Evolutionary conservation across 495 filamentous ascomycete genomes (phyloP).

Genomic region (Penicillium flavigenum): DNA sequence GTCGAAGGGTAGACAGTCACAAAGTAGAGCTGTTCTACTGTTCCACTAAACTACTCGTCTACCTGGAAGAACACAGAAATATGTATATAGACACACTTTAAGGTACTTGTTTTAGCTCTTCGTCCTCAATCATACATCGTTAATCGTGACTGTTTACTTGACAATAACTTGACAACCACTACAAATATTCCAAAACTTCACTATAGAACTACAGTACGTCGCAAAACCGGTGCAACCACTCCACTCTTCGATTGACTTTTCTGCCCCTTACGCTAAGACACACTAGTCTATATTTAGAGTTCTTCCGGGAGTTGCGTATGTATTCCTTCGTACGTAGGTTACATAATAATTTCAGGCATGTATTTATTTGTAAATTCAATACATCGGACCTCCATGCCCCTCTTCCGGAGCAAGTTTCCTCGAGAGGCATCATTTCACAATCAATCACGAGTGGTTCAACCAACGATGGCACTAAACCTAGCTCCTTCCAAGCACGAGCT

Average conservation of each 20-base stretch:
- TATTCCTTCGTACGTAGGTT: constrained; percentile 3
- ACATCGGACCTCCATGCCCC: constrained; percentile 9
- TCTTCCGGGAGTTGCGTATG: constrained; percentile 2
- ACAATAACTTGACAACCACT: no score
- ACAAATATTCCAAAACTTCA: no score
- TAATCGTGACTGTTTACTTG: no score
- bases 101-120: no score
- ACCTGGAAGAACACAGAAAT: no score
- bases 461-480: constrained; percentile 14
- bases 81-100: no score
- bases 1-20: no score
- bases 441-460: constrained; percentile 14
- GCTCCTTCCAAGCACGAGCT: constrained; percentile 15
- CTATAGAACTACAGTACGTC: not conserved
- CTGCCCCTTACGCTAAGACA: constrained; percentile 7
- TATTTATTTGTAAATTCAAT: constrained; percentile 10
- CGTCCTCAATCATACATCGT: no score
- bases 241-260: constrained; percentile 1
- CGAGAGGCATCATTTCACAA: constrained; percentile 8
- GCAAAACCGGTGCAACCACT: constrained; percentile 10
- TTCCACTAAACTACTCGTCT: no score
- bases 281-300: constrained; percentile 8
- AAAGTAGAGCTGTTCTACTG: no score
- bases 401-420: constrained; percentile 3
- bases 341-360: constrained; percentile 7